Evolutionary conservation across 169 alveolate genomes (phyloP).

Genomic region (Babesia bovis): DNA sequence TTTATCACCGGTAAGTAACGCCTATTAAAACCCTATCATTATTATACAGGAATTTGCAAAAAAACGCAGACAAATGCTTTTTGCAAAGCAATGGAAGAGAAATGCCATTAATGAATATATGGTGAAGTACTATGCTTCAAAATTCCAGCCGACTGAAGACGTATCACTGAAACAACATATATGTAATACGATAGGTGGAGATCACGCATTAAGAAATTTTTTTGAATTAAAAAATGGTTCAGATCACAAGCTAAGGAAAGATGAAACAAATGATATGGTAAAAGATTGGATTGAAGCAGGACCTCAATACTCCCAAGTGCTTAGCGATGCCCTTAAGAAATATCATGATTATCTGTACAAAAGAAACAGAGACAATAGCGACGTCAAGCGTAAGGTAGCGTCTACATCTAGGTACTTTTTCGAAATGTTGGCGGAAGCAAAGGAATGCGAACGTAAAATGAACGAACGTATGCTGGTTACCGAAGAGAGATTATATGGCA

Average conservation of each 20-base stretch:
- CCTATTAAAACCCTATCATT: neutral
- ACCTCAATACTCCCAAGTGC: constrained; percentile 35
- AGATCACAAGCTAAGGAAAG: neutral
- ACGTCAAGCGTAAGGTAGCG: constrained; percentile 38
- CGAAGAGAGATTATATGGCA: constrained; percentile 63
- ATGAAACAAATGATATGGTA: neutral
- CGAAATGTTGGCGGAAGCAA: constrained; percentile 67
- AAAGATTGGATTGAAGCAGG: constrained; percentile 58
- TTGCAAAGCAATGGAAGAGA: constrained; percentile 64
- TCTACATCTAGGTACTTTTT: constrained; percentile 61
- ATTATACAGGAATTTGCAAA: constrained; percentile 34
- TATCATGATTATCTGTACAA: constrained; percentile 53
- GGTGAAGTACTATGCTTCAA: constrained; percentile 1
- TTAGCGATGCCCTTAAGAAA: constrained; percentile 17
- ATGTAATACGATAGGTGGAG: neutral
- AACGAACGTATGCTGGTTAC: constrained; percentile 59
- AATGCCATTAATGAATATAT: constrained; percentile 45
- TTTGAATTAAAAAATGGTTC: neutral
- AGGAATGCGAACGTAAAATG: constrained; percentile 69
- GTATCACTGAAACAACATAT: constrained; percentile 11
- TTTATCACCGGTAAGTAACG: neutral
- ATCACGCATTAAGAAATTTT: neutral
- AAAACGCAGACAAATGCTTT: constrained; percentile 47
- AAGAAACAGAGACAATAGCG: constrained; percentile 24
- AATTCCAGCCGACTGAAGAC: neutral